Base-by-base conservation (phyloP, 177 flowering plant genomes). In the Telopea speciosissima region DNA sequence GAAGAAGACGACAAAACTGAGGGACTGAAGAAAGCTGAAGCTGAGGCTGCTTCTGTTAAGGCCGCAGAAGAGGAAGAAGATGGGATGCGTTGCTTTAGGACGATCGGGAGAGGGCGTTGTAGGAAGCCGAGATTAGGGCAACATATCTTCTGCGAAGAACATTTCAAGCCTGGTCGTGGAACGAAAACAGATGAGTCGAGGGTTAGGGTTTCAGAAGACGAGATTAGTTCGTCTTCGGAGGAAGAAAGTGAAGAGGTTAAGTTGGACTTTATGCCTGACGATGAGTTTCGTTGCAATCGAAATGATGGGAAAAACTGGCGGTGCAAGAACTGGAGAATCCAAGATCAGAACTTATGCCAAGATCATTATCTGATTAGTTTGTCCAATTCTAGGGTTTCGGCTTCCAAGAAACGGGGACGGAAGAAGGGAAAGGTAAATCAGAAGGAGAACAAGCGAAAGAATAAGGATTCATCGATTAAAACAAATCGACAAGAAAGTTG, bases 221-320 rank as follows among this genome's bases (percentile, higher is more conserved):
- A 28, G 31, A 4, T 2, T 28, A 4, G 31, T 44, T 44, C 9
- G 49, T 44, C 49, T 13, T 2, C 1, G 65, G 19, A 54, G 16
- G 22, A 44, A 0, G 52, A 68, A n/a, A 21, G 8, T 0, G 62
- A 66, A 16, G 14, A 5, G 73, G 22, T 36, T 25, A 16, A n/a
- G 66, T 10, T 62, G 22, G 10, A 17, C 8, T 1, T 24, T 5
- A 6, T 25, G 0, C 67, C 73, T 22, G 24, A 64, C 2, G 70
- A 70, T 23, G 66, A 74, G 0, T 60, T 58, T 1, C 77, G 73
- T 28, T 74, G 77, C 60, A 19, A 4, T 19, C 60, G 68, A 42
- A 40, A 49, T 22, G 77, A 70, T 19, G 68, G 77, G 5, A 70
- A 65, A 19, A 1, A 7, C 8, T 65, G 73, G 77, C 66, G 73